phyloP scores from a whole-genome alignment of 2,329 filamentous ascomycete species.

The Penicillium sp. region DNA sequence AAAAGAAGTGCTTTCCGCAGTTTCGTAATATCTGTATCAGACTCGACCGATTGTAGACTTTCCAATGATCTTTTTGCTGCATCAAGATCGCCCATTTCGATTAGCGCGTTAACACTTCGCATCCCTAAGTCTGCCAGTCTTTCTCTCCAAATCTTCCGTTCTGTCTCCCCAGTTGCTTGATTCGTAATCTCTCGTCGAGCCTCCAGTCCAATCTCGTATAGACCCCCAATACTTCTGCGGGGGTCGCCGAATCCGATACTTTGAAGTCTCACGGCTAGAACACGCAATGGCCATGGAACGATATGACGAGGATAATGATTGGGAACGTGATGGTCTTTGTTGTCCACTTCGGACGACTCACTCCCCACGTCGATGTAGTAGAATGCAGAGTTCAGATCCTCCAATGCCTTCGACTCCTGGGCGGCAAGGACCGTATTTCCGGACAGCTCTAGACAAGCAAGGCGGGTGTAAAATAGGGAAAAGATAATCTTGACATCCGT shows the following conservation, averaged over 20 bases:
- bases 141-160: slow-evolving; percentile 66
- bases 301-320: slow-evolving; percentile 67
- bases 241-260: slow-evolving; percentile 84
- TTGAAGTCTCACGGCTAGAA: slow-evolving; percentile 80
- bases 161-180: slow-evolving; percentile 54
- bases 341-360: slow-evolving; percentile 27
- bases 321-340: slow-evolving; percentile 64
- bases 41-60: slow-evolving; percentile 49
- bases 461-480: slow-evolving; percentile 73
- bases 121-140: slow-evolving; percentile 75
- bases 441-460: slow-evolving; percentile 79
- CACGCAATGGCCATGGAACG: slow-evolving; percentile 83
- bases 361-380: slow-evolving; percentile 42
- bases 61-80: slow-evolving; percentile 74
- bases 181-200: slow-evolving; percentile 63
- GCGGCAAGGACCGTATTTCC: slow-evolving; percentile 69
- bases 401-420: slow-evolving; percentile 63
- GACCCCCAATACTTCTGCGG: slow-evolving; percentile 80
- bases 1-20: slow-evolving; percentile 64
- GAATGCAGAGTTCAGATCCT: slow-evolving; percentile 61
- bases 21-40: slow-evolving; percentile 33
- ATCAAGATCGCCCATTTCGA: slow-evolving; percentile 77
- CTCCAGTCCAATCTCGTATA: slow-evolving; percentile 84
- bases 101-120: slow-evolving; percentile 55
- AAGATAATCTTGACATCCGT: slow-evolving; percentile 69